Base-by-base conservation (phyloP, 2,329 filamentous ascomycete genomes). In the Trichoderma cornu-damae region DNA sequence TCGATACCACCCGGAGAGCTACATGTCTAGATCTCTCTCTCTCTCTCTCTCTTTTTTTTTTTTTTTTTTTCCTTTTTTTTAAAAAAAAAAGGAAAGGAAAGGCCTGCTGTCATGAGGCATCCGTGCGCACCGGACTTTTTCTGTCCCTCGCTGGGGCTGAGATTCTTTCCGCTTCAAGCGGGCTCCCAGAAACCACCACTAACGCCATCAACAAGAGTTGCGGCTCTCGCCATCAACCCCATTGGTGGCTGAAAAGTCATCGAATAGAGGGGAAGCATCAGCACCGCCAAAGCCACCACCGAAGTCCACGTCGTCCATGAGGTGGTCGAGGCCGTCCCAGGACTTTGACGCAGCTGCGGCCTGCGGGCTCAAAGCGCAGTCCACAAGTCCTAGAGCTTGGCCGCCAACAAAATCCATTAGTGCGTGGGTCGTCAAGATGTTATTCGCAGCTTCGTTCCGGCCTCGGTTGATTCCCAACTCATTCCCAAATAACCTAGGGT, bases 1-100 rank as follows among this genome's bases (percentile, higher is more conserved):
- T 46, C 42, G 9, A 46, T 32, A 38, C 40, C 42, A 20, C 22
- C 42, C 42, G 52, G 42, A 42, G 42, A 55, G 38, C 52, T 24
- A 42, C 42, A 37, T 47, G 52, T 46, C 11, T 35, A 28, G 42
- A 38, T 47, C 42, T 28, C n/a, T n/a, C n/a, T n/a, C n/a, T n/a
- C n/a, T n/a, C n/a, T n/a, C n/a, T n/a, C n/a, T n/a, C n/a, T n/a
- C n/a, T n/a, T n/a, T n/a, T n/a, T n/a, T n/a, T n/a, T n/a, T n/a
- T n/a, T n/a, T n/a, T n/a, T n/a, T n/a, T n/a, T n/a, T n/a, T n/a
- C n/a, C n/a, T n/a, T n/a, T n/a, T n/a, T n/a, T n/a, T n/a, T n/a
- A n/a, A n/a, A n/a, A n/a, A n/a, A 47, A 55, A 37, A 20, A 22
- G 20, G 52, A 32, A n/a, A n/a, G n/a, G 32, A 20, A 28, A 30